Conservation (phyloP, 352 stramenopile genomes). For the Pythium rishiriense region DNA sequence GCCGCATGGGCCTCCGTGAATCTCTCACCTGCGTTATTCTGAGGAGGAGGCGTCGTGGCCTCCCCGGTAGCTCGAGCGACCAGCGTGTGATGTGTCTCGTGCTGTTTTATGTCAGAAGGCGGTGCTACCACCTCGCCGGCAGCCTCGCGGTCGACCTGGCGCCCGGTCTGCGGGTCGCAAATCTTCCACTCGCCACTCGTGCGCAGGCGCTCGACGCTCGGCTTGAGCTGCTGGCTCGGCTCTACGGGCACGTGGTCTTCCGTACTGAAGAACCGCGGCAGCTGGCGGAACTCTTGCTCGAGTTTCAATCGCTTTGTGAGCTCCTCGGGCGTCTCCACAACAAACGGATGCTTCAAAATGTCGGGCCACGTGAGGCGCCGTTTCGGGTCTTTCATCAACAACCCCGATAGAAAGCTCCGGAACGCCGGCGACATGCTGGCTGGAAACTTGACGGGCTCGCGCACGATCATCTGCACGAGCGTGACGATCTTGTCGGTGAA, state of each 20-base stretch:
- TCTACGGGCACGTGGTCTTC: conserved; percentile 36
- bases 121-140: neutral
- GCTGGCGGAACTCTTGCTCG: conserved; percentile 52
- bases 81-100: conserved; percentile 1
- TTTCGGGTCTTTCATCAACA: conserved; percentile 90
- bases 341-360: conserved; percentile 90
- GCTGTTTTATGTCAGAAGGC: conserved; percentile 7
- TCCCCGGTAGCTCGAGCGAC: neutral
- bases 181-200: conserved; percentile 83
- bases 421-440: conserved; percentile 80
- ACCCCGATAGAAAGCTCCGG: conserved; percentile 84
- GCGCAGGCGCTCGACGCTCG: conserved; percentile 68
- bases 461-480: conserved; percentile 96
- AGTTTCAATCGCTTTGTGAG: conserved; percentile 45
- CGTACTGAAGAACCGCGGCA: conserved; percentile 72
- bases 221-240: conserved; percentile 42
- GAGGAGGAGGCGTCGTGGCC: conserved; percentile 3
- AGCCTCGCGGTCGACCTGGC: conserved; percentile 29
- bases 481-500: conserved; percentile 94
- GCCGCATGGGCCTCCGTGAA: conserved; percentile 31
- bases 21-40: neutral
- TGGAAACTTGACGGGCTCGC: conserved; percentile 90
- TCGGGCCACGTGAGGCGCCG: conserved; percentile 88
- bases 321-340: conserved; percentile 82
- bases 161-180: conserved; percentile 79